Conservation (phyloP, 345 rosid species). For the Salix koriyanagi region DNA sequence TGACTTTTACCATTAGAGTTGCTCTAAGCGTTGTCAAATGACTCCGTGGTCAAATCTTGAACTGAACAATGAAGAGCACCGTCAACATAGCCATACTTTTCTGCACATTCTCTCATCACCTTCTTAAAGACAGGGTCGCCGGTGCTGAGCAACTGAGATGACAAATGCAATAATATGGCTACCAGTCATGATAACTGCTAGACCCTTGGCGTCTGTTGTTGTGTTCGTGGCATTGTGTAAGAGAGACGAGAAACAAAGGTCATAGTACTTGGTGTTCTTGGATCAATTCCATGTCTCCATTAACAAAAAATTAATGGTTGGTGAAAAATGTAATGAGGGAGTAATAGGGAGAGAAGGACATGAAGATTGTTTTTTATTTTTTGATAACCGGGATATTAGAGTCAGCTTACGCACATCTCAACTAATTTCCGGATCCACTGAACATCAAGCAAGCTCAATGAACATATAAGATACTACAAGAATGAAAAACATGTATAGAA, state of each 20-base stretch:
- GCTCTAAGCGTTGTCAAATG: slow-evolving; percentile 31
- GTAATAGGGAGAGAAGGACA: slow-evolving; percentile 12
- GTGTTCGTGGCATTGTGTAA: too few relatives aligned
- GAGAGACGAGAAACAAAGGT: too few relatives aligned
- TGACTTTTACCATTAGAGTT: too few relatives aligned
- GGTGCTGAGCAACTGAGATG: slow-evolving; percentile 30
- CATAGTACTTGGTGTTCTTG: too few relatives aligned
- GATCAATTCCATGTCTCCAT: slow-evolving; percentile 1
- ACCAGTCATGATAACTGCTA: slow-evolving; percentile 54
- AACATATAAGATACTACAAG: fast-evolving
- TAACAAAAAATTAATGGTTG: background rate
- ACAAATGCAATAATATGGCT: slow-evolving; percentile 53
- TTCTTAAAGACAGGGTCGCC: slow-evolving; percentile 35
- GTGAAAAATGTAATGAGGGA: background rate
- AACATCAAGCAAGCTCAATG: too few relatives aligned
- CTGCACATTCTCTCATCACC: slow-evolving; percentile 55
- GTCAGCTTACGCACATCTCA: fast-evolving
- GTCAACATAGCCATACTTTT: slow-evolving; percentile 52
- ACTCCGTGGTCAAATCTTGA: slow-evolving; percentile 45
- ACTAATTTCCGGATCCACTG: fast-evolving
- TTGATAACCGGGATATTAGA: fast-evolving
- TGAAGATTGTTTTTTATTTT: too few relatives aligned
- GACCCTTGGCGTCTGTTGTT: slow-evolving; percentile 20
- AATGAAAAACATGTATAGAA: fast-evolving
- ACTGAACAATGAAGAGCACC: slow-evolving; percentile 50